phyloP scores from a whole-genome alignment of 331 rosid genomes.

The Rosa hybrid region DNA sequence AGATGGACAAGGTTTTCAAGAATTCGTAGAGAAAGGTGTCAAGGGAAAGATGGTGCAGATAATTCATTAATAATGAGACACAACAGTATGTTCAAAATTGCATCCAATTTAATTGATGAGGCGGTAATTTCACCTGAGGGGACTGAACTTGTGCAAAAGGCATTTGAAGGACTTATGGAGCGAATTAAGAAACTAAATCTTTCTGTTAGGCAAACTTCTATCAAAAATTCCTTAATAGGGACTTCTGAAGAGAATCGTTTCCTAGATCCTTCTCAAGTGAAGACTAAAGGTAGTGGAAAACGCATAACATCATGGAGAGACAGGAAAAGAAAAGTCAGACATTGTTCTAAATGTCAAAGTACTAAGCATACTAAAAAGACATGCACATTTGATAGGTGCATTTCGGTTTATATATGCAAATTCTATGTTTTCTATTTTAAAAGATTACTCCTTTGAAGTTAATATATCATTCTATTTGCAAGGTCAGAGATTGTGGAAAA shows the following conservation, averaged over 20 bases:
- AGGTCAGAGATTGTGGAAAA: no score
- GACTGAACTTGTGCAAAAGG: no score
- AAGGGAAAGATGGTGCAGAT: not conserved
- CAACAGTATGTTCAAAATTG: not conserved
- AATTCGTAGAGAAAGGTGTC: not conserved
- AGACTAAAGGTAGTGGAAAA: not conserved
- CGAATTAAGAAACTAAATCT: no score
- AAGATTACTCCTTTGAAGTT: no score
- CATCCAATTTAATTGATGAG: not conserved
- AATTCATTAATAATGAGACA: not conserved
- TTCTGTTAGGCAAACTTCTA: not conserved
- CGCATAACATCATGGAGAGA: not conserved
- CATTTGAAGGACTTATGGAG: no score
- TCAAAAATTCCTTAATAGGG: not conserved
- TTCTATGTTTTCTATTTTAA: no score
- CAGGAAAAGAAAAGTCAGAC: not conserved
- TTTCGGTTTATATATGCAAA: no score
- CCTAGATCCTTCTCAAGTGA: not conserved
- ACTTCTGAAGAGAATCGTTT: not conserved
- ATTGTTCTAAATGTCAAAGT: not conserved
- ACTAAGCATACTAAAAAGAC: not conserved
- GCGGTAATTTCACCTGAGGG: no score
- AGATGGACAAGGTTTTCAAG: not conserved
- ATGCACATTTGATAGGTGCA: no score
- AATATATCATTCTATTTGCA: no score